Base-by-base conservation (phyloP, 2,329 filamentous ascomycete genomes). In the Pezicula rhizophila region DNA sequence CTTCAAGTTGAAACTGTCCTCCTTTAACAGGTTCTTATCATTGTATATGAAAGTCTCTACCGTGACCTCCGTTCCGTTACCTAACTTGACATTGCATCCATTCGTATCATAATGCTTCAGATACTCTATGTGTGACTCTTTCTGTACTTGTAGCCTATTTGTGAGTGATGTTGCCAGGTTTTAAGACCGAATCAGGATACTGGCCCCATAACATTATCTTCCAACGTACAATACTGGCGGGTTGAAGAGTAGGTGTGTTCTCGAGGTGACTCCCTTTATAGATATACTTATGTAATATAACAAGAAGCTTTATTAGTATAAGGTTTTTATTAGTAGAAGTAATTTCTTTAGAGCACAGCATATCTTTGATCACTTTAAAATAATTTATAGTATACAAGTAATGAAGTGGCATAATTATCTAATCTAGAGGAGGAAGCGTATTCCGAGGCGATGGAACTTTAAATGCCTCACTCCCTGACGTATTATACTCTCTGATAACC, bases 131-230 rank as follows among this genome's bases (percentile, higher is more conserved):
- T 55, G 43, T 45, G 7, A 14, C 50, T 51, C 48, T 18, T 52
- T 52, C 51, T 50, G 37, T 7, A 54, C 47, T 31, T 56, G 42
- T 48, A 56, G 7, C 49, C 49, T 51, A 57, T 52, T 45, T 49
- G 35, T 56, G 43, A 42, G 38, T 50, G 12, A 46, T 42, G 35
- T 48, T 50, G 15, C 46, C 41, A 49, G 41, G 23, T 15, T 49
- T 46, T 23, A 46, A 46, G 34, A 62, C 44, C 26, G 63, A 45
- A 33, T 54, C 50, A 42, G 63, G 63, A 55, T 66, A 67, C 46
- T 62, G 63, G 26, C 63, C 60, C 62, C 60, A 66, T 57, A 66
- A 59, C 46, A 57, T 64, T 40, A 61, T 51, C 12, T 37, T 17
- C 47, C 61, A 65, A 8, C 61, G 59, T 31, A 47, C 48, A 33